A percentile compares a stretch with the other conserved stretches of the same genome.
Evolutionary conservation across 129 eudicot species (phyloP).

Genomic region (Flaveria linearis): DNA sequence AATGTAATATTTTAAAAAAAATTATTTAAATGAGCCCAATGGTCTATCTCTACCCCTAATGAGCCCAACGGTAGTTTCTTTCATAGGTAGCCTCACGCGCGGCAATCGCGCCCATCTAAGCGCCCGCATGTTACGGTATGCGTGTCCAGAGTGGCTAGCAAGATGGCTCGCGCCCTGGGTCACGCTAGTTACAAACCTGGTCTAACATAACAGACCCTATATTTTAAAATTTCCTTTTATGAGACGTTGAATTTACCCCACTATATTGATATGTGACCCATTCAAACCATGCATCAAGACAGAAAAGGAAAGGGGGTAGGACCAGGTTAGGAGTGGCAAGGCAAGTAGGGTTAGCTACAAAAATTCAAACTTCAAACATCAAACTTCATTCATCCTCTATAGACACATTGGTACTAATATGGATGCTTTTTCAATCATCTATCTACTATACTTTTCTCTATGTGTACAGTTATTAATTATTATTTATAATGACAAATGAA

Average conservation of each 20-base stretch:
- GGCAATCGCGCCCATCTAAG: too few relatives aligned
- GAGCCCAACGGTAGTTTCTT: too few relatives aligned
- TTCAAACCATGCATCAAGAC: constrained; percentile 26
- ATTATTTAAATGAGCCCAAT: too few relatives aligned
- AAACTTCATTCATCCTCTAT: constrained; percentile 32
- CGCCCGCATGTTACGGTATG: too few relatives aligned
- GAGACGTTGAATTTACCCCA: background rate
- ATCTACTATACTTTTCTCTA: constrained; percentile 12
- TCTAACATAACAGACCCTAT: background rate
- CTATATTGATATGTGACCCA: background rate
- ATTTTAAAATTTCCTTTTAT: background rate
- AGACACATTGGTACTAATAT: constrained; percentile 24
- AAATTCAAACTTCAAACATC: constrained; percentile 10
- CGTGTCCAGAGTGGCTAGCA: too few relatives aligned
- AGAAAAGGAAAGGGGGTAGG: constrained; percentile 18
- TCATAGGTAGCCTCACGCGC: too few relatives aligned
- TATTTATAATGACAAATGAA: too few relatives aligned
- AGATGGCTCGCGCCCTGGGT: too few relatives aligned
- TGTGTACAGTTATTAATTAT: too few relatives aligned
- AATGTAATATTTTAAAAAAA: too few relatives aligned
- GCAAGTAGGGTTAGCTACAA: constrained; percentile 23
- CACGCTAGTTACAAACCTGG: too few relatives aligned
- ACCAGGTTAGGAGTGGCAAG: constrained; percentile 22
- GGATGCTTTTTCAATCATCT: constrained; percentile 17
- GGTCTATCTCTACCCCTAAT: too few relatives aligned